Conservation (phyloP, 352 stramenopile species). For the Peronosclerospora sorghi region DNA sequence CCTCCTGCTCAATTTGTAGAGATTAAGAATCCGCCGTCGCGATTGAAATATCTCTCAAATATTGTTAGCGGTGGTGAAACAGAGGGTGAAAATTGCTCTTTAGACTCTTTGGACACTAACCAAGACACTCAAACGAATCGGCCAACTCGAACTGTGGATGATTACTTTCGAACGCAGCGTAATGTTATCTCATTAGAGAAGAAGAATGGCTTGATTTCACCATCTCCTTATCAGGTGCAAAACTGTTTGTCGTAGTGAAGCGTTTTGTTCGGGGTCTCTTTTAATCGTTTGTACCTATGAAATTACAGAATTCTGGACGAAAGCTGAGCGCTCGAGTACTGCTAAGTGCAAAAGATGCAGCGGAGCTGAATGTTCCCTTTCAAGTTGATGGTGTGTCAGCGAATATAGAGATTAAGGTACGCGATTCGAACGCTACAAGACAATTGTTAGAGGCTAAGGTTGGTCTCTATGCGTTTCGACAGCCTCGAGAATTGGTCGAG, state of each 20-base stretch:
- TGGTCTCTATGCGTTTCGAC: neutral
- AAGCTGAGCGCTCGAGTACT: conserved; percentile 33
- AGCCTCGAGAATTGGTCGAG: conserved; percentile 48
- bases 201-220: conserved; percentile 30
- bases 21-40: conserved; percentile 34
- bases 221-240: conserved; percentile 10
- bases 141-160: conserved; percentile 29
- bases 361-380: conserved; percentile 44
- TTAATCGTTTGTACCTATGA: neutral
- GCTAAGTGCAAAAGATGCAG: conserved; percentile 48
- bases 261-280: neutral
- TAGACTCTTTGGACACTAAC: neutral
- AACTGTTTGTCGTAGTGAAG: conserved; percentile 1
- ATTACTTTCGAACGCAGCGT: conserved; percentile 48
- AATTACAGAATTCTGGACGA: conserved; percentile 13
- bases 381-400: conserved; percentile 53
- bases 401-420: conserved; percentile 53
- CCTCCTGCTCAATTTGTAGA: conserved; percentile 28
- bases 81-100: neutral
- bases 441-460: neutral
- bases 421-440: neutral
- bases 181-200: conserved; percentile 42
- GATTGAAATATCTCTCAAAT: conserved; percentile 9
- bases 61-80: neutral
- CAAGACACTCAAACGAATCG: conserved; percentile 1